phyloP scores from a whole-genome alignment of 2,329 filamentous ascomycete genomes.

The Akanthomyces dipterigenus region DNA sequence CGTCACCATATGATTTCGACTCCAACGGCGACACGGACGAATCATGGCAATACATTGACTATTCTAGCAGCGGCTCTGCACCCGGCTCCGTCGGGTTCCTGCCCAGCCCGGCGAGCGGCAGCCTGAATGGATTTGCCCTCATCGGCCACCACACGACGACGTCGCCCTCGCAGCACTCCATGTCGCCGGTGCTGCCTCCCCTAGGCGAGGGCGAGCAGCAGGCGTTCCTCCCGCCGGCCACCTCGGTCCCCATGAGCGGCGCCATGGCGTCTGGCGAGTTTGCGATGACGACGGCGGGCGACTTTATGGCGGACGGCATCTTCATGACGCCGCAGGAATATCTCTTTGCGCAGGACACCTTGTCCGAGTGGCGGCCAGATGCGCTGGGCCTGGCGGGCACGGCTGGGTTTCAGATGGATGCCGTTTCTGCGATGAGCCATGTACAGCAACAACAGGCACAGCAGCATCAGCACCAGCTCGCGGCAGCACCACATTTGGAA shows the following conservation, averaged over 20 bases:
- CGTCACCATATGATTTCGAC: constrained; percentile 34
- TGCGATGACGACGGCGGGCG: constrained; percentile 18
- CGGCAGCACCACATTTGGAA: background rate
- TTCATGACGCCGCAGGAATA: constrained; percentile 34
- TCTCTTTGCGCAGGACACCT: constrained; percentile 29
- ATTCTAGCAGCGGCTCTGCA: constrained; percentile 27
- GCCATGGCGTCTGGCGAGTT: constrained; percentile 22
- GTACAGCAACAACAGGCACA: background rate
- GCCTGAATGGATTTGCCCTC: constrained; percentile 44
- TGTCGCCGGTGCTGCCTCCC: constrained; percentile 34
- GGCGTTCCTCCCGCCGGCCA: constrained; percentile 27
- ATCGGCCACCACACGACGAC: constrained; percentile 29
- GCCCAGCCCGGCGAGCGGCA: constrained; percentile 44
- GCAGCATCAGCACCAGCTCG: background rate
- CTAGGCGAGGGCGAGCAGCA: constrained; percentile 16
- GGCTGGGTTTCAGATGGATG: background rate
- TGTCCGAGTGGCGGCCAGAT: constrained; percentile 23
- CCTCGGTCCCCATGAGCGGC: constrained; percentile 22
- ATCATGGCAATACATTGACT: constrained; percentile 38
- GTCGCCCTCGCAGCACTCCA: constrained; percentile 23
- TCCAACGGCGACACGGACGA: constrained; percentile 34
- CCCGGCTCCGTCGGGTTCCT: constrained; percentile 37
- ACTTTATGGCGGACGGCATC: background rate
- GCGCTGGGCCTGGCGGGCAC: constrained; percentile 20
- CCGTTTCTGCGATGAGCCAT: background rate